A percentile compares a stretch with the other conserved stretches of the same genome.
Conservation (phyloP, 352 stramenopile species). For the Globisporangium apiculatum region DNA sequence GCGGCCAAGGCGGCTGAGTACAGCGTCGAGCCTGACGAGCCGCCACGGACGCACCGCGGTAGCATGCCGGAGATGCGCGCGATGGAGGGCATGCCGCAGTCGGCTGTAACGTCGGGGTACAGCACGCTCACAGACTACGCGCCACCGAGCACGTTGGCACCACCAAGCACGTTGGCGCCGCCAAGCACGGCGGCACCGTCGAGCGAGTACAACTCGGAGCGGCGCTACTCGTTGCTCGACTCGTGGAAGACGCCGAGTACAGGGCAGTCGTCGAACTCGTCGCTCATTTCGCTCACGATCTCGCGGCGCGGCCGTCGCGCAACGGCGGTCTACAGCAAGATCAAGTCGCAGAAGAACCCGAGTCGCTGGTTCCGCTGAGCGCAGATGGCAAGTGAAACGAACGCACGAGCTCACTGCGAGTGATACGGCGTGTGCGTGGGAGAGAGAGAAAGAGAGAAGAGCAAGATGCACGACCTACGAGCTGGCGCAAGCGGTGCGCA, state of each 20-base stretch:
- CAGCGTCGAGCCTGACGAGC: constrained; percentile 34
- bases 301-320: constrained; percentile 53
- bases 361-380: constrained; percentile 35
- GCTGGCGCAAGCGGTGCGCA: no score
- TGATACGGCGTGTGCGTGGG: no score
- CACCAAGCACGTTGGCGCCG: constrained; percentile 16
- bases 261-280: constrained; percentile 39
- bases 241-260: constrained; percentile 61
- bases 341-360: constrained; percentile 50
- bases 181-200: constrained; percentile 1
- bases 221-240: constrained; percentile 66
- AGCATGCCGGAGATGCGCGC: constrained; percentile 28
- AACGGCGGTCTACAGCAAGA: constrained; percentile 50
- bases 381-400: background rate
- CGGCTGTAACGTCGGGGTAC: constrained; percentile 3
- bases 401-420: no score
- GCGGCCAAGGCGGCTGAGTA: constrained; percentile 69
- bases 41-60: constrained; percentile 22
- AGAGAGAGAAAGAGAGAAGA: background rate
- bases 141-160: background rate
- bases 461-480: background rate
- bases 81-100: constrained; percentile 6
- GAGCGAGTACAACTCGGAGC: constrained; percentile 33
- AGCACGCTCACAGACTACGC: constrained; percentile 1
- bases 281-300: constrained; percentile 68